phyloP scores from a whole-genome alignment of 1,139 yeast species.

The Yamadazyma triangularis region DNA sequence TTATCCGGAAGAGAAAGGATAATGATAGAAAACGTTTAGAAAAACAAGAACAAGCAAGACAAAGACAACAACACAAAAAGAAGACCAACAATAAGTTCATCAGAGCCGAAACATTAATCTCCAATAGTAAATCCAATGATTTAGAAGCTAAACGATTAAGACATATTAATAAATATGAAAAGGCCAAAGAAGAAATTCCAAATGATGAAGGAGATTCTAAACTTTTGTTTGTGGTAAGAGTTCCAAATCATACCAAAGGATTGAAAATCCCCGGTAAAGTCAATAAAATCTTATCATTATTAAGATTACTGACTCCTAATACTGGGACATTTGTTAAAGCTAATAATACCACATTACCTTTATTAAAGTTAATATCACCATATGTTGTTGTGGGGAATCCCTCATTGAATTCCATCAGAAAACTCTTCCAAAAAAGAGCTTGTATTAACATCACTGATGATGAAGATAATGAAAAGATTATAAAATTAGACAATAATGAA shows the following conservation, averaged over 20 bases:
- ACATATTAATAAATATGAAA: conserved; percentile 44
- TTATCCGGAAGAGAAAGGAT: conserved; percentile 72
- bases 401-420: conserved; percentile 63
- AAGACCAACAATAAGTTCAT: conserved; percentile 48
- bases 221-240: conserved; percentile 61
- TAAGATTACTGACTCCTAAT: conserved; percentile 56
- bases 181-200: conserved; percentile 9
- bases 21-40: conserved; percentile 67
- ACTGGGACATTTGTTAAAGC: conserved; percentile 70
- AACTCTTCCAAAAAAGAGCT: conserved; percentile 73
- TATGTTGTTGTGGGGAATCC: conserved; percentile 73
- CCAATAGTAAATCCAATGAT: conserved; percentile 57
- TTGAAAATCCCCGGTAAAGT: conserved; percentile 65
- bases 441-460: conserved; percentile 40
- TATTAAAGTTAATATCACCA: conserved; percentile 64
- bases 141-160: conserved; percentile 66
- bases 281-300: conserved; percentile 50
- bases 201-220: conserved; percentile 36
- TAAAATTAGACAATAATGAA: conserved; percentile 66
- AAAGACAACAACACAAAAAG: conserved; percentile 35
- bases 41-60: conserved; percentile 48
- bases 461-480: no score
- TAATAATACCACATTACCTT: conserved; percentile 51
- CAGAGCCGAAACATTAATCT: conserved; percentile 70
- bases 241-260: conserved; percentile 53